These are phyloP conservation scores for Linaria vulgaris DNA, from an alignment of 257 asterid genomes.

Conservation along the genomic window DNA sequence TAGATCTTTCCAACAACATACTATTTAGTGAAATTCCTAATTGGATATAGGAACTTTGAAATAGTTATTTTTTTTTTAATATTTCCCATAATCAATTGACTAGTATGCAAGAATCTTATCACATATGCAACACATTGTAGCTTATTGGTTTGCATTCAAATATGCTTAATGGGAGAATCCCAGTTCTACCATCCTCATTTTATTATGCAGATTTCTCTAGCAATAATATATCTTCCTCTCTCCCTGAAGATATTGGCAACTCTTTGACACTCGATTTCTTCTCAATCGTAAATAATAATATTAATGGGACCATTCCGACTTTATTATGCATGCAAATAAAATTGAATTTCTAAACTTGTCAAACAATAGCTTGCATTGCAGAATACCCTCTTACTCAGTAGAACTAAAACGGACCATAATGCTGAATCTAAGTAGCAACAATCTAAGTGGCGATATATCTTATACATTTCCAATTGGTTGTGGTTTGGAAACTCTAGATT, in stretches of 20 bases:
- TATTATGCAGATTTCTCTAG: conserved; percentile 42
- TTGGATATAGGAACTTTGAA: conserved; percentile 49
- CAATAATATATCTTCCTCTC: conserved; percentile 40
- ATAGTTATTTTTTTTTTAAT: conserved; percentile 37
- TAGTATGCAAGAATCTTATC: conserved; percentile 48
- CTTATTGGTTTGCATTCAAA: conserved; percentile 55
- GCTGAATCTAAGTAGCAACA: conserved; percentile 47
- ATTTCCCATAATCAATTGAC: conserved; percentile 49
- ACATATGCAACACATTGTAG: conserved; percentile 21
- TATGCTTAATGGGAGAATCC: conserved; percentile 36
- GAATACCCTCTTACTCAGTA: conserved; percentile 43
- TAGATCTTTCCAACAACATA: conserved; percentile 53
- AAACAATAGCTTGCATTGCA: conserved; percentile 39
- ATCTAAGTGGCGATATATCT: conserved; percentile 41
- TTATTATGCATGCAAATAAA: conserved; percentile 46
- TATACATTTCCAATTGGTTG: conserved; percentile 33
- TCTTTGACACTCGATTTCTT: conserved; percentile 26
- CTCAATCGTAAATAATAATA: conserved; percentile 46
- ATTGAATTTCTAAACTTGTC: conserved; percentile 56
- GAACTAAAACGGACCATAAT: conserved; percentile 27
- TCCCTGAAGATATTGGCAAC: conserved; percentile 35
- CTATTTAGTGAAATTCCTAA: conserved; percentile 54
- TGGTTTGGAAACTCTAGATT: conserved; percentile 42
- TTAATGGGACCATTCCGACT: conserved; percentile 46
- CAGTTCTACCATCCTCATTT: conserved; percentile 27